phyloP scores from a whole-genome alignment of 208 protist species.

The Acanthamoeba castellanii region DNA sequence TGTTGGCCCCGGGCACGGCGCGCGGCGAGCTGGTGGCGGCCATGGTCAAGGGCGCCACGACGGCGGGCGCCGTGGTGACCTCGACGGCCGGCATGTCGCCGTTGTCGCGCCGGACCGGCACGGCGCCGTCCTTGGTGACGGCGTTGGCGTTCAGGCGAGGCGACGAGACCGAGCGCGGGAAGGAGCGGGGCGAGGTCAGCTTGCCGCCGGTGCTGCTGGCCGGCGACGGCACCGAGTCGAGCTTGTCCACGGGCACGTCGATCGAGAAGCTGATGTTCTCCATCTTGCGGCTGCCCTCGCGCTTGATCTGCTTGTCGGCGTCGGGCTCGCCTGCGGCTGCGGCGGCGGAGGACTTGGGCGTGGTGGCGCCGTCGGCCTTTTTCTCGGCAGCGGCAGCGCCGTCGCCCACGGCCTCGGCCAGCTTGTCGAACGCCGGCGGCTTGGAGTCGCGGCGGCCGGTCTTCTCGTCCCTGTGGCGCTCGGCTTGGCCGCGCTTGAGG shows the following conservation, averaged over 20 bases:
- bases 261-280: conserved; percentile 13
- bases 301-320: conserved; percentile 29
- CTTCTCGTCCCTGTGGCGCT: neutral
- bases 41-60: neutral
- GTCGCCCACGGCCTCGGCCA: no score
- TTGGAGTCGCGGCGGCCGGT: neutral
- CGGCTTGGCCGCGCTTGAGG: neutral
- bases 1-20: neutral
- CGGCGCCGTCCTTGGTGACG: neutral
- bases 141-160: conserved; percentile 1
- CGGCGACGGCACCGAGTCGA: neutral
- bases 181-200: neutral
- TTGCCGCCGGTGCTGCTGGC: neutral
- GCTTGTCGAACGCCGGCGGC: no score
- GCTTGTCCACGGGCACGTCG: neutral
- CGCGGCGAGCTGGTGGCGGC: neutral
- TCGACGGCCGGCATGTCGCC: neutral
- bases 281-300: conserved; percentile 50
- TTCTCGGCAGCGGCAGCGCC: neutral
- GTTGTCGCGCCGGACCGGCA: neutral
- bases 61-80: neutral
- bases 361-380: neutral
- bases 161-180: conserved; percentile 24
- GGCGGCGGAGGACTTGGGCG: no score
- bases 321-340: neutral